These are phyloP conservation scores for Cymbidium sinense DNA, from an alignment of 106 monocot genomes.

Conservation along the genomic window DNA sequence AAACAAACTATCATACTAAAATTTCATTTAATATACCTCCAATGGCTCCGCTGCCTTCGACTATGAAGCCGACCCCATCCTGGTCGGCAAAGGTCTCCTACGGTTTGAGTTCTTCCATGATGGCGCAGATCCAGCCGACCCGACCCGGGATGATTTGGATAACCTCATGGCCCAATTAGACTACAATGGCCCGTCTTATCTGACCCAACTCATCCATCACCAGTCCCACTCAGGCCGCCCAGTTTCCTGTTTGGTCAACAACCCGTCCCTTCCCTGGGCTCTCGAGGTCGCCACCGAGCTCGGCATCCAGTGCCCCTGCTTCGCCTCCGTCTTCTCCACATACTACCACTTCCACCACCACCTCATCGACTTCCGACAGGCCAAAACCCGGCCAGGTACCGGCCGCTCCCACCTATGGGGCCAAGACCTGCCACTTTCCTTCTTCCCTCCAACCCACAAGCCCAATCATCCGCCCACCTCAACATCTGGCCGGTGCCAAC, in stretches of 20 bases:
- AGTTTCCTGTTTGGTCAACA: slow-evolving; percentile 37
- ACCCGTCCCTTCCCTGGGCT: slow-evolving; percentile 66
- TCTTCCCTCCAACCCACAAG: slow-evolving; percentile 30
- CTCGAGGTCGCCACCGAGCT: slow-evolving; percentile 41
- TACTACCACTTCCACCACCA: slow-evolving; percentile 41
- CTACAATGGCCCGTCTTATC: slow-evolving; percentile 4
- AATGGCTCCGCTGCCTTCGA: too few relatives aligned
- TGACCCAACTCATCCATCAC: slow-evolving; percentile 29
- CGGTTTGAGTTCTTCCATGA: too few relatives aligned
- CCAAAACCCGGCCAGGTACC: slow-evolving; percentile 13
- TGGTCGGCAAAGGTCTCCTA: slow-evolving; percentile 5
- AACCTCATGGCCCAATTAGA: too few relatives aligned
- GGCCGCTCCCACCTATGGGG: slow-evolving; percentile 24
- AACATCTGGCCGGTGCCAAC: slow-evolving; percentile 26
- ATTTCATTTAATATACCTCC: too few relatives aligned
- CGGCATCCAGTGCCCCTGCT: slow-evolving; percentile 45
- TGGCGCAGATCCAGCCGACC: too few relatives aligned
- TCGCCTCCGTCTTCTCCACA: slow-evolving; percentile 76
- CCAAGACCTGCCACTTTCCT: slow-evolving; percentile 50
- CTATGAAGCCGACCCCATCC: slow-evolving; percentile 16
- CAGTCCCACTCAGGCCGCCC: slow-evolving; percentile 34
- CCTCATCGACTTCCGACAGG: slow-evolving; percentile 28
- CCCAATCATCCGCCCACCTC: slow-evolving; percentile 20
- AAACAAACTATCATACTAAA: too few relatives aligned
- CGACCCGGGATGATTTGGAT: too few relatives aligned